phyloP scores from a whole-genome alignment of 2,329 filamentous ascomycete species.

The Ceratocystis alfenasii region DNA sequence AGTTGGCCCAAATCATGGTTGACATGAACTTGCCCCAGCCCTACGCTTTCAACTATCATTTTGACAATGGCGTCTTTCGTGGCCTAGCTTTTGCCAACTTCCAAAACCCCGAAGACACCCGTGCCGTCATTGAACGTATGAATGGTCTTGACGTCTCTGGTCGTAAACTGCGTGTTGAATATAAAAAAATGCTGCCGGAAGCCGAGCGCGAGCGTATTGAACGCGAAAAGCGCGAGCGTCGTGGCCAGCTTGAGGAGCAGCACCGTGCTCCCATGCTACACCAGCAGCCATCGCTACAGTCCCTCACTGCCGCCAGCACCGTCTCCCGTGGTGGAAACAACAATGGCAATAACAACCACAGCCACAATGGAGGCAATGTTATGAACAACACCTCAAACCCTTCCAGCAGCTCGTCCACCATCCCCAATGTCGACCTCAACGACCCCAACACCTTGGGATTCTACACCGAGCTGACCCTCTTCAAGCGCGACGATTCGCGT shows the following conservation, averaged over 20 bases:
- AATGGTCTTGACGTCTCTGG: slow-evolving; percentile 95
- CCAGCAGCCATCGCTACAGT: slow-evolving; percentile 76
- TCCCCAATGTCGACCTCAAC: slow-evolving; percentile 72
- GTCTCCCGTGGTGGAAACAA: slow-evolving; percentile 8
- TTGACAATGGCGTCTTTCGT: slow-evolving; percentile 93
- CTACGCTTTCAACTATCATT: slow-evolving; percentile 99
- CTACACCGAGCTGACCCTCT: slow-evolving; percentile 81
- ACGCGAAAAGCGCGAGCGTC: slow-evolving; percentile 88
- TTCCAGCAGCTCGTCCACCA: slow-evolving; percentile 10
- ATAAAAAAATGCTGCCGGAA: slow-evolving; percentile 98
- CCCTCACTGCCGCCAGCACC: slow-evolving; percentile 37
- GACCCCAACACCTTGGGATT: slow-evolving; percentile 76
- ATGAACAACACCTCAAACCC: slow-evolving; percentile 10
- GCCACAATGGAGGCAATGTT: neutral
- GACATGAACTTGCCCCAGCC: slow-evolving; percentile 86
- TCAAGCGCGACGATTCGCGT: slow-evolving; percentile 65
- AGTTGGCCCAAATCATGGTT: slow-evolving; percentile 84
- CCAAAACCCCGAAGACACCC: slow-evolving; percentile 86
- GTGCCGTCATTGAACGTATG: slow-evolving; percentile 80
- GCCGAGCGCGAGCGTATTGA: slow-evolving; percentile 93
- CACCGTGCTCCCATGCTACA: slow-evolving; percentile 70
- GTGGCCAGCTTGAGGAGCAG: slow-evolving; percentile 93
- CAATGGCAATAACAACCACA: slow-evolving; percentile 13
- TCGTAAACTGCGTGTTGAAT: slow-evolving; percentile 87
- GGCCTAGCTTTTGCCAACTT: slow-evolving; percentile 97